Conservation (phyloP, 495 filamentous ascomycete genomes). For the Neurospora tetrasperma region DNA sequence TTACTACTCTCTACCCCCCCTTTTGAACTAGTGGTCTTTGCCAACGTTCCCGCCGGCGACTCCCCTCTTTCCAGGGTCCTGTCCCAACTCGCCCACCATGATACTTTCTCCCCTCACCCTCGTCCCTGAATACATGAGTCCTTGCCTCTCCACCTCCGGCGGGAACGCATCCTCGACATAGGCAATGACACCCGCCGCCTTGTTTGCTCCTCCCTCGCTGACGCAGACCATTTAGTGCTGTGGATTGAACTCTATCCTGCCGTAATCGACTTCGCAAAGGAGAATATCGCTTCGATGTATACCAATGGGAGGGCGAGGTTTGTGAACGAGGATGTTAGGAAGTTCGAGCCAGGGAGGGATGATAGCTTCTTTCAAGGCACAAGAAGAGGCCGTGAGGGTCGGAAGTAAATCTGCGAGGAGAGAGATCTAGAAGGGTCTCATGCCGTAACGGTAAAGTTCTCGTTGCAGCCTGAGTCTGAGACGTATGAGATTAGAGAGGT, state of each 20-base stretch:
- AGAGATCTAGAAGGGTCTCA: not conserved
- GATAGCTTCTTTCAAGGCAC: not conserved
- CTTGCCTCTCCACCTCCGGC: not conserved
- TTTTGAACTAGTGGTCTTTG: slow-evolving; percentile 13
- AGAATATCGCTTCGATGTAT: slow-evolving; percentile 15
- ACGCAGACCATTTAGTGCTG: slow-evolving; percentile 21
- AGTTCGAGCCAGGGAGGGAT: slow-evolving; percentile 11
- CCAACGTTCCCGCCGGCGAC: not conserved
- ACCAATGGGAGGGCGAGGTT: slow-evolving; percentile 12
- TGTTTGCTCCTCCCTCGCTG: slow-evolving; percentile 21
- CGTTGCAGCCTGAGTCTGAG: slow-evolving; percentile 8
- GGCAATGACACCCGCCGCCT: slow-evolving; percentile 33
- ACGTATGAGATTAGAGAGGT: slow-evolving; percentile 7
- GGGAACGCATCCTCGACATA: slow-evolving; percentile 23
- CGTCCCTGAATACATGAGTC: not conserved
- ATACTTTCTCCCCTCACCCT: not conserved
- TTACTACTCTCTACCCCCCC: slow-evolving; percentile 9
- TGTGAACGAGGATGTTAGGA: slow-evolving; percentile 19
- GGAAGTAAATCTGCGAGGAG: not conserved
- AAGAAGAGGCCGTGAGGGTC: fast-evolving
- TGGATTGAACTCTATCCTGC: slow-evolving; percentile 27
- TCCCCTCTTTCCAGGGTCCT: slow-evolving; percentile 11
- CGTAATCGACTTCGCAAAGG: slow-evolving; percentile 24
- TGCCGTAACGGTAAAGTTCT: slow-evolving; percentile 12
- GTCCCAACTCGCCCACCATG: not conserved